Base-by-base conservation (phyloP, 345 rosid species). In the Reutealis trisperma region DNA sequence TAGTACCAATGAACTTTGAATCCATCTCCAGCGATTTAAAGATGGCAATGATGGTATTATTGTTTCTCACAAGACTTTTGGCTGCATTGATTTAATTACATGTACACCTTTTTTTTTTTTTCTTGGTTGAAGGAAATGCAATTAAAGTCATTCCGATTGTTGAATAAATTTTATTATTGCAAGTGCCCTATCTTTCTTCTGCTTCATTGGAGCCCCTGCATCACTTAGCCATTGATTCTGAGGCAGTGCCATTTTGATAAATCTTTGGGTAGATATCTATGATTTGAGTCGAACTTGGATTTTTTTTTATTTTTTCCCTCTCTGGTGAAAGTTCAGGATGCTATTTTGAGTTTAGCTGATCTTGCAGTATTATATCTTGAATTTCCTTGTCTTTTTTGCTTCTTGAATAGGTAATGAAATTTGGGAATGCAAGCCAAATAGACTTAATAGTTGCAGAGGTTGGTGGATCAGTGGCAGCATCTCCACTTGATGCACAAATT, bases 341-440 rank as follows among this genome's bases (percentile, higher is more conserved):
- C 3, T 21, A 21, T 32, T 19, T 25, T 45, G 18, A 24, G 9
- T 67, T 66, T 15, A 24, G 21, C 30, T 67, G 5, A 22, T 13
- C 8, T 44, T 12, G 6, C 24, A 10, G 41, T 32, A 25, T 54
- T 27, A 42, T 24, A 22, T 47, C 66, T 44, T 65, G 63, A 21
- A 55, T 52, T 52, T 32, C 15, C 8, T 60, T 55, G 8, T 15
- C 24, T 42, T 57, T 58, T 65, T 72, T 73, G 62, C n/a, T 21
- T 8, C 55, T 24, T 21, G 74, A 61, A 75, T 74, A 96, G 99
- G 96, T 96, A 69, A 88, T 91, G 92, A 96, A 94, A 84, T 96
- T 90, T 81, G 99, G 97, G 73, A 92, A 90, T 83, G 90, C 84
- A 59, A 88, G 83, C 76, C 99, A 96, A 82, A 89, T 92, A 73